These are phyloP conservation scores for Bertia moriformis DNA, from an alignment of 2,329 filamentous ascomycete species.

Conservation along the genomic window DNA sequence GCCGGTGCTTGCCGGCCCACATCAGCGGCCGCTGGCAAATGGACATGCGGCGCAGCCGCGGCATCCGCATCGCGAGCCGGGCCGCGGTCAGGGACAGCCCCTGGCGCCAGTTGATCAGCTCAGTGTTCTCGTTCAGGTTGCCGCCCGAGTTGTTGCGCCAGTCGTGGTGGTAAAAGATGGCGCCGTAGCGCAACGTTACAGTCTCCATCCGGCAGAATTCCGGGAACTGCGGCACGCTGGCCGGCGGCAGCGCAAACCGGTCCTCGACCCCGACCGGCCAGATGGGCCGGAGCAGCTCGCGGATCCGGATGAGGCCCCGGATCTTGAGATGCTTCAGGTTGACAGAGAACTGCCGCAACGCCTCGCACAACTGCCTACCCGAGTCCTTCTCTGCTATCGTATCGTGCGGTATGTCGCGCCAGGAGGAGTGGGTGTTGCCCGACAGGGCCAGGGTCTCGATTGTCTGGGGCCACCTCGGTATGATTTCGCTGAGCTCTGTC, in stretches of 20 bases:
- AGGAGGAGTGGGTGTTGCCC: slow-evolving; percentile 8
- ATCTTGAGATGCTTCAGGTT: slow-evolving; percentile 6
- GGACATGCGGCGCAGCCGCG: slow-evolving; percentile 6
- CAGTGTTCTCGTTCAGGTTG: slow-evolving; percentile 7
- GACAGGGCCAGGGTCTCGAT: slow-evolving; percentile 6
- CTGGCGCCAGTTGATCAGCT: slow-evolving; percentile 7
- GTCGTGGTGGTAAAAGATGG: slow-evolving; percentile 7
- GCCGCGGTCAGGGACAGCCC: slow-evolving; percentile 8
- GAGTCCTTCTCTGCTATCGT: slow-evolving; percentile 6
- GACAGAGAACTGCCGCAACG: slow-evolving; percentile 4
- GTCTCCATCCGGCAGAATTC: slow-evolving; percentile 5
- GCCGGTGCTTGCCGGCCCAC: slow-evolving; percentile 9
- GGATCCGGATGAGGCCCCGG: slow-evolving; percentile 7
- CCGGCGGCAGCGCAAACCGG: slow-evolving; percentile 3
- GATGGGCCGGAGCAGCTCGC: slow-evolving; percentile 6
- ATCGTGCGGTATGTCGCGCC: slow-evolving; percentile 9
- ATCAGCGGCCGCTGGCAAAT: slow-evolving; percentile 9
- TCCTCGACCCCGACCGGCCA: slow-evolving; percentile 6
- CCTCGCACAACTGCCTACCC: slow-evolving; percentile 5
- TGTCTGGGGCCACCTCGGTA: slow-evolving; percentile 6
- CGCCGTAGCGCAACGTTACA: slow-evolving; percentile 7
- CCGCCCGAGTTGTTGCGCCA: slow-evolving; percentile 7
- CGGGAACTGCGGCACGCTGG: slow-evolving; percentile 2
- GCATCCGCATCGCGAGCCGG: slow-evolving; percentile 8
- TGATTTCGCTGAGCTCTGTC: slow-evolving; percentile 4